Evolutionary conservation across 495 filamentous ascomycete genomes (phyloP).

Genomic region (Aspergillus saccharolyticus): DNA sequence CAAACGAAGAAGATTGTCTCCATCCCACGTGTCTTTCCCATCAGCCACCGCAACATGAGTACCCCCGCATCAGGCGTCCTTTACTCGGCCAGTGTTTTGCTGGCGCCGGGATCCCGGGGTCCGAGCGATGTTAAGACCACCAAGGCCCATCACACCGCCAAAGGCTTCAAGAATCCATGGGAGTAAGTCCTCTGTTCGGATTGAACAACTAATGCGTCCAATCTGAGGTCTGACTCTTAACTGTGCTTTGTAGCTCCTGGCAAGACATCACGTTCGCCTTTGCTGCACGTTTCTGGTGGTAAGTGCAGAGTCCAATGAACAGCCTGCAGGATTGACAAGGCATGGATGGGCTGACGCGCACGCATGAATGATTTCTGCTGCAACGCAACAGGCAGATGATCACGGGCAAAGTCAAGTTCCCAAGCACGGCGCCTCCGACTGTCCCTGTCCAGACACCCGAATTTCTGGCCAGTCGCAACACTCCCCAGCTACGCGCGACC

Average conservation of each 20-base stretch:
- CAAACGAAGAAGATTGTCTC: conserved; percentile 9
- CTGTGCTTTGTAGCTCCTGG: conserved; percentile 30
- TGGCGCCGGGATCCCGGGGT: conserved; percentile 35
- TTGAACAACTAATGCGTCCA: neutral
- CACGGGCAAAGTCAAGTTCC: conserved; percentile 53
- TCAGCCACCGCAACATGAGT: conserved; percentile 32
- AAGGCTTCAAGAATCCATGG: conserved; percentile 61
- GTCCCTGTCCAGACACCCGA: conserved; percentile 63
- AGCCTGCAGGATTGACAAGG: neutral
- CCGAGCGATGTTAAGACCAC: conserved; percentile 52
- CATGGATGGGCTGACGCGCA: neutral
- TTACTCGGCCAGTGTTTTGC: conserved; percentile 51
- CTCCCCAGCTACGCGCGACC: conserved; percentile 70
- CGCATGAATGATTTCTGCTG: neutral
- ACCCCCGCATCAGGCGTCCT: conserved; percentile 45
- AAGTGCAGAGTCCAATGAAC: neutral
- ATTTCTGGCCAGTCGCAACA: conserved; percentile 59
- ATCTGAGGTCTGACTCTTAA: conserved; percentile 16
- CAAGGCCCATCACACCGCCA: conserved; percentile 52
- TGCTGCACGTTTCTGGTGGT: conserved; percentile 21
- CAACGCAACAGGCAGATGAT: conserved; percentile 47
- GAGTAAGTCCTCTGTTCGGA: conserved; percentile 27
- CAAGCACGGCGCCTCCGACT: conserved; percentile 60
- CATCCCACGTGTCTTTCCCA: conserved; percentile 8
- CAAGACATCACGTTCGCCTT: conserved; percentile 10